A percentile compares a stretch with the other conserved stretches of the same genome.
Evolutionary conservation across 257 asterid genomes (phyloP).

Genomic region (Fraxinus anomala): DNA sequence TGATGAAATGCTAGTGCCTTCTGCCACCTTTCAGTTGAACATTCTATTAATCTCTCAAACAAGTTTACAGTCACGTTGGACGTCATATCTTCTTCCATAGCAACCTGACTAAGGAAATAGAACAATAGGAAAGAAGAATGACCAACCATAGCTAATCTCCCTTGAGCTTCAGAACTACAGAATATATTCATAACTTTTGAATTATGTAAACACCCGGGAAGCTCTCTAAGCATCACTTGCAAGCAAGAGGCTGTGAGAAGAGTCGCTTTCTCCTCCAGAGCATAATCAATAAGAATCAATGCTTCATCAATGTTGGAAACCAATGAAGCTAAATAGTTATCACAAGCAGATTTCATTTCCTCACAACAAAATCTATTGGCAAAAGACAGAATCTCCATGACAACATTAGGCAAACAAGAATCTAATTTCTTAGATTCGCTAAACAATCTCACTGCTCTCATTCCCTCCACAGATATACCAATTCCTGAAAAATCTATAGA

Average conservation of each 20-base stretch:
- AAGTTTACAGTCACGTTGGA: constrained; percentile 45
- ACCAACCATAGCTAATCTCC: constrained; percentile 38
- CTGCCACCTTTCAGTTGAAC: constrained; percentile 51
- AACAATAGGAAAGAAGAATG: constrained; percentile 50
- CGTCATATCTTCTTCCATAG: constrained; percentile 45
- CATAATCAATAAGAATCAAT: constrained; percentile 48
- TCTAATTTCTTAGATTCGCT: constrained; percentile 39
- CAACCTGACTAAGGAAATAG: constrained; percentile 51
- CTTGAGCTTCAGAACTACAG: constrained; percentile 49
- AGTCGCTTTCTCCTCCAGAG: constrained; percentile 48
- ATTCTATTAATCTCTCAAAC: constrained; percentile 46
- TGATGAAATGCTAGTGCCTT: constrained; percentile 45
- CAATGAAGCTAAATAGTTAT: constrained; percentile 44
- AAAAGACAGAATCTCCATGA: constrained; percentile 47
- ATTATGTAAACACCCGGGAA: constrained; percentile 44
- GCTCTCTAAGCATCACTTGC: constrained; percentile 50
- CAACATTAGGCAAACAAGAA: constrained; percentile 34
- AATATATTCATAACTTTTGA: constrained; percentile 41
- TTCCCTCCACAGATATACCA: constrained; percentile 46
- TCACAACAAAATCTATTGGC: constrained; percentile 56
- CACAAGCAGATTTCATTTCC: constrained; percentile 48
- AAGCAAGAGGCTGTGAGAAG: constrained; percentile 47
- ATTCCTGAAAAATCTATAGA: constrained; percentile 43
- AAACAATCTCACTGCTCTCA: constrained; percentile 40
- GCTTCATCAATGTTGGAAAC: constrained; percentile 47